Base-by-base conservation (phyloP, 192 early-diverging fungal species). In the Coemansia guatemalensis region DNA sequence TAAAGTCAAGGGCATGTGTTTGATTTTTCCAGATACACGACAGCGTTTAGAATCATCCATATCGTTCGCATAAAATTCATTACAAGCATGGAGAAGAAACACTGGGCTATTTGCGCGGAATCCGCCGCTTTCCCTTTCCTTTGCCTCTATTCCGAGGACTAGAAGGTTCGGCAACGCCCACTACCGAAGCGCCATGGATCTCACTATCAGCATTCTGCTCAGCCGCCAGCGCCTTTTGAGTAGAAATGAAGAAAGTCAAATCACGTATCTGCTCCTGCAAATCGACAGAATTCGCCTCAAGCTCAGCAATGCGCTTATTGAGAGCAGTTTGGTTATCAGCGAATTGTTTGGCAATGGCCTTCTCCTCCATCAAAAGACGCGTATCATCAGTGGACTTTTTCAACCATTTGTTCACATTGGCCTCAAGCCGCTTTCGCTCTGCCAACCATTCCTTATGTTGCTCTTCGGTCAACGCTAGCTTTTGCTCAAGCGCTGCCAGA, bases 231-330 rank as follows among this genome's bases (percentile, higher is more conserved):
- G 54, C 26, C 56, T 90, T 73, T 59, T 89, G 87, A 17, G 90
- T 88, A 21, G 93, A 86, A 29, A 99, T 69, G 67, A 89, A 95
- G 58, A 92, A 88, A 88, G 93, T 91, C 68, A 99, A 71, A 67
- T 99, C 95, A n/a, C 88, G 73, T 5, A 97, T 85, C 82, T 97
- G 92, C 47, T 95, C 95, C 62, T 84, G 82, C 61, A 95, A 63
- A 23, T 95, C 93, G 20, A 64, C 68, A 20, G 92, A 82, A 48
- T 80, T 80, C 0, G 71, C 62, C 25, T 88, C 86, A 53, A 90
- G 87, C 14, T 71, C 74, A 21, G 78, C 72, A 3, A 94, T 64
- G 33, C 83, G 67, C 26, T 22, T 48, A 59, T 88, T 82, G 24
- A 91, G 75, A 8, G 65, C 67, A 1, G 80, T 73, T 64, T 94